Evolutionary conservation across 345 rosid genomes (phyloP).

Genomic region (Gossypium ekmanianum): DNA sequence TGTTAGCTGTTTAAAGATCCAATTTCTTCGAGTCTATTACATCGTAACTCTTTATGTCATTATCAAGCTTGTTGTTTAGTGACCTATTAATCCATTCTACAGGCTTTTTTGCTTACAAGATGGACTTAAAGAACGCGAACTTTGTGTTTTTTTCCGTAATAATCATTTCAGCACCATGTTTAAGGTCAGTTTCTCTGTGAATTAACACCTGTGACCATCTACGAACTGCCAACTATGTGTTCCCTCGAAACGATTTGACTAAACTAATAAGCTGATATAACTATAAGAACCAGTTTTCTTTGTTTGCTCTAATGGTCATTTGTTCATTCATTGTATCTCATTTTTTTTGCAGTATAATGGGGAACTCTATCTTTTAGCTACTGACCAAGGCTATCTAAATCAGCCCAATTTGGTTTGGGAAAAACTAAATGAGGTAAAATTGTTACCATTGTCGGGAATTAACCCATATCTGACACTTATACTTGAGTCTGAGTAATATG

Average conservation of each 20-base stretch:
- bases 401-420: conserved; percentile 98
- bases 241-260: neutral
- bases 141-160: conserved; percentile 93
- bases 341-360: conserved; percentile 71
- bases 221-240: conserved; percentile 8
- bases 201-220: neutral
- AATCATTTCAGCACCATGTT: conserved; percentile 99
- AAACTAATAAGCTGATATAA: conserved; percentile 1
- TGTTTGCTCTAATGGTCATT: neutral
- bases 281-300: neutral
- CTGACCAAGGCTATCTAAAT: conserved; percentile 93
- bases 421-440: conserved; percentile 83
- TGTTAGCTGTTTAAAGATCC: conserved; percentile 18
- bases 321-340: neutral
- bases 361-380: conserved; percentile 92
- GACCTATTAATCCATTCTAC: conserved; percentile 23
- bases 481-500: neutral
- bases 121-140: conserved; percentile 88
- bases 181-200: conserved; percentile 41
- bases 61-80: conserved; percentile 5
- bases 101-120: conserved; percentile 89
- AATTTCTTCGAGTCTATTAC: neutral
- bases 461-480: too few species aligned
- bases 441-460: neutral
- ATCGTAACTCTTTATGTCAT: conserved; percentile 8